Base-by-base conservation (phyloP, 1,284 basidiomycete genomes). In the Melampsora abietis-canadensis region DNA sequence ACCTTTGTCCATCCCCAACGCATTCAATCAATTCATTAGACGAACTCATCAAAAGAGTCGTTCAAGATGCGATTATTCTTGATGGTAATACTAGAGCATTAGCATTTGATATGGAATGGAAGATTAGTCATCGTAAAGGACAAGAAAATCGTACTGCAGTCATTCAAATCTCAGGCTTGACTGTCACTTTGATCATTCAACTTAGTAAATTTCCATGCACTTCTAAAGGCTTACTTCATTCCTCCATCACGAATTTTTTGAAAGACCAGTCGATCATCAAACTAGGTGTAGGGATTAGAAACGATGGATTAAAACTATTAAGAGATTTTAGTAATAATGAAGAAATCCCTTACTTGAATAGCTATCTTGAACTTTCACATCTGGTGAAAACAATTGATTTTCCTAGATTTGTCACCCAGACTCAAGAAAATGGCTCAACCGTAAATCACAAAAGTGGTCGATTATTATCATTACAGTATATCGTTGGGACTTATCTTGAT, bases 71-170 rank as follows among this genome's bases (percentile, higher is more conserved):
- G 4, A 21, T 70, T 61, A n/a, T 37, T 24, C 47, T 70, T 15
- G 57, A 37, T 24, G 31, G 21, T 2, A 48, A 62, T 24, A 24
- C 44, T n/a, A 21, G 51, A 21, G 68, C 59, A 2, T 17, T 70
- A 17, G 68, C 68, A 2, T 70, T 70, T n/a, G 68, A 70, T 48
- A 70, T 70, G 68, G 60, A 62, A 63, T 70, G 68, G 59, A 31
- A 40, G 0, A 63, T 70, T 31, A 59, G 57, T 34, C 57, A 46
- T 19, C 27, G 19, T 17, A 30, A 27, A 62, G 68, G 68, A 14
- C 60, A 40, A 34, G 68, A 62, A 44, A 62, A 34, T 19, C 21
- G 37, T 12, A 70, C 68, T 10, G 59, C 60, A 19, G n/a, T 70
- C 4, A 48, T 70, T 8, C 68, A 70, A 47, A 30, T 70, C 27